A percentile compares a stretch with the other conserved stretches of the same genome.
Conservation (phyloP, 2,329 filamentous ascomycete species). For the Ceratocystis albifundus region DNA sequence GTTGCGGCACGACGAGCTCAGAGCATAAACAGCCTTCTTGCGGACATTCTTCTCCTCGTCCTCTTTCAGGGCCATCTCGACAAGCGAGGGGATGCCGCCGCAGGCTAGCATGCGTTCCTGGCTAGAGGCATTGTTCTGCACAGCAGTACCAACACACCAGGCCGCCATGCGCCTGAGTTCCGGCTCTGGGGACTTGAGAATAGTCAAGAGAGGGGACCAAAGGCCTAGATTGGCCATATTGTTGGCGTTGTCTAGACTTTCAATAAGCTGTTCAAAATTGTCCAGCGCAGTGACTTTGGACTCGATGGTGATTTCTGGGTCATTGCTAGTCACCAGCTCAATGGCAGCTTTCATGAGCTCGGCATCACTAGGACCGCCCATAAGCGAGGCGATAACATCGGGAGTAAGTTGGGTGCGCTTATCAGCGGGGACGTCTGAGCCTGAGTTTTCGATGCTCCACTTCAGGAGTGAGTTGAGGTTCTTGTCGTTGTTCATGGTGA, state of each 20-base stretch:
- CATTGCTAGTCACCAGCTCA: conserved; percentile 54
- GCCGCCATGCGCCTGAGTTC: conserved; percentile 75
- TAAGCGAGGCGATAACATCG: conserved; percentile 58
- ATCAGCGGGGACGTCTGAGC: conserved; percentile 29
- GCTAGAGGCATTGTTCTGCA: conserved; percentile 83
- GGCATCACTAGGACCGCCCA: conserved; percentile 80
- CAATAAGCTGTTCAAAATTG: conserved; percentile 88
- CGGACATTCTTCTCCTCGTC: conserved; percentile 54
- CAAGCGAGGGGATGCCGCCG: conserved; percentile 60
- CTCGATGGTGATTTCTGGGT: conserved; percentile 54
- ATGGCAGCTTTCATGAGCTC: conserved; percentile 85
- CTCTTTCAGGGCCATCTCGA: conserved; percentile 49
- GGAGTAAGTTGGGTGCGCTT: conserved; percentile 45
- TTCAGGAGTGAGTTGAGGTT: conserved; percentile 65
- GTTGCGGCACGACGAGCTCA: conserved; percentile 78
- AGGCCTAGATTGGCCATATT: conserved; percentile 69
- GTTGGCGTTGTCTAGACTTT: conserved; percentile 93
- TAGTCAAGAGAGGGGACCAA: conserved; percentile 67
- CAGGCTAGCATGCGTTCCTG: conserved; percentile 58
- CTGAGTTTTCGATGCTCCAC: conserved; percentile 54
- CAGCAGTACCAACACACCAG: conserved; percentile 89
- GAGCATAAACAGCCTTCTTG: conserved; percentile 78
- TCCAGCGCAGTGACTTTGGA: conserved; percentile 78
- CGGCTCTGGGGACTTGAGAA: conserved; percentile 54
- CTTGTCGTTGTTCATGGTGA: conserved; percentile 32